These are phyloP conservation scores for Oryza meyeriana DNA, from an alignment of 176 grass and related monocot genomes.

Conservation along the genomic window DNA sequence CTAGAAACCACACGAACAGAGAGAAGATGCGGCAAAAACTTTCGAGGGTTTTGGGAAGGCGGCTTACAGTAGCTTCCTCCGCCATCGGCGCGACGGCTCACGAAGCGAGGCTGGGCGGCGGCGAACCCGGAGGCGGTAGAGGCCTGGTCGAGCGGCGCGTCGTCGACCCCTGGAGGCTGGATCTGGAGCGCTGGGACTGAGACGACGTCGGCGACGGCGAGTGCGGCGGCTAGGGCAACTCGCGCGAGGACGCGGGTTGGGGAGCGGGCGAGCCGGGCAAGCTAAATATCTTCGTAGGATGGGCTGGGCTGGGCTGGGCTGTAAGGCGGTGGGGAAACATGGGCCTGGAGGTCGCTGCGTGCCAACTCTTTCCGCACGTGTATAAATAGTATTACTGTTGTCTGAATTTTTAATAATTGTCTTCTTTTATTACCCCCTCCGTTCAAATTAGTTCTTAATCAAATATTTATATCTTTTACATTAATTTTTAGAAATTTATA, in stretches of 20 bases:
- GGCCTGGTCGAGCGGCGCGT: not conserved
- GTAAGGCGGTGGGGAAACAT: not conserved
- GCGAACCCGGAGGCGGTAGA: not conserved
- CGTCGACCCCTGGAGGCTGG: not conserved
- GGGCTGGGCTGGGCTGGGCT: no score
- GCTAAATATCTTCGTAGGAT: not conserved
- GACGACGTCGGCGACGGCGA: not conserved
- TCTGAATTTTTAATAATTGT: no score
- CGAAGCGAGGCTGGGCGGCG: not conserved
- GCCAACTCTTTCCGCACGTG: no score
- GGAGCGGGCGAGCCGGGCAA: no score
- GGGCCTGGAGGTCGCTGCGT: not conserved
- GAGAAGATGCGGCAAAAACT: not conserved
- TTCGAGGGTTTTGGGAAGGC: not conserved
- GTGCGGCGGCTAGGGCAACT: not conserved
- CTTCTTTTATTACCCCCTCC: no score
- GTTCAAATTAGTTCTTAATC: no score
- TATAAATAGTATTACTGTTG: no score
- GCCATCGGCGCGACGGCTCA: slow-evolving; percentile 35
- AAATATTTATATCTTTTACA: no score
- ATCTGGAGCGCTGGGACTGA: not conserved
- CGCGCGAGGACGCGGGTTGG: not conserved
- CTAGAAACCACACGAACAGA: not conserved
- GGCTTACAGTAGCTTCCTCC: slow-evolving; percentile 48
- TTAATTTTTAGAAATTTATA: no score